Evolutionary conservation across 2,329 filamentous ascomycete genomes (phyloP), one percentile per base, ranked within the genome.

Genomic region (Fusarium setosum): DNA sequence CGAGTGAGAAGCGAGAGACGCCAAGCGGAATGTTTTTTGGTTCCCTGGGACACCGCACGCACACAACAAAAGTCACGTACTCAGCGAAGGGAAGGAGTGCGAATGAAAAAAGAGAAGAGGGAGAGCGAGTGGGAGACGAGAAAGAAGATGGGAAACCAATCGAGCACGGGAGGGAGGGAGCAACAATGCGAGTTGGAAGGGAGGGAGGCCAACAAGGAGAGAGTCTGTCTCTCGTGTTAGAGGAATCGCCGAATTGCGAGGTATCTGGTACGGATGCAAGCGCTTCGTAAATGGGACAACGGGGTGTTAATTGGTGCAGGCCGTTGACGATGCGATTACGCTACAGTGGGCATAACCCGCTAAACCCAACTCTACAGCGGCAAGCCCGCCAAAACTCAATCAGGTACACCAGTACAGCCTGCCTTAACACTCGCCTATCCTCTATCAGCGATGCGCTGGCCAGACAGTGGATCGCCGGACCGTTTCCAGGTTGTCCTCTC

Each of bases 111-210:
- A 63, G 32, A 57, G 26, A 55, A 54, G 38, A 51, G 38, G 41
- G 29, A 38, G 57, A 52, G 50, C 47, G 35, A 42, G 54, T 18
- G 54, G 26, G 54, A 18, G 38, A 57, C n/a, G n/a, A n/a, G n/a
- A n/a, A 55, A 37, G 31, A 8, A 32, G 41, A 47, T 48, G 54
- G 26, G 17, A 44, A 47, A 24, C 31, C 24, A 53, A 41, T 29
- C 47, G 15, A n/a, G 32, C 44, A 26, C 26, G 26, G 21, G 44
- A 47, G 29, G 55, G 65, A 63, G 63, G 65, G 59, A 56, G 56
- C 34, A 63, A 57, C 58, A 65, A 69, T 23, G 67, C 61, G 61
- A 73, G 65, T 68, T 34, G 26, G 53, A 38, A 48, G 47, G 44
- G 49, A 57, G 44, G 42, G 45, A 47, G 24, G 44, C 29, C 42